These are phyloP conservation scores for Tuber microsphaerosporum DNA, from an alignment of 495 filamentous ascomycete genomes.

Conservation along the genomic window DNA sequence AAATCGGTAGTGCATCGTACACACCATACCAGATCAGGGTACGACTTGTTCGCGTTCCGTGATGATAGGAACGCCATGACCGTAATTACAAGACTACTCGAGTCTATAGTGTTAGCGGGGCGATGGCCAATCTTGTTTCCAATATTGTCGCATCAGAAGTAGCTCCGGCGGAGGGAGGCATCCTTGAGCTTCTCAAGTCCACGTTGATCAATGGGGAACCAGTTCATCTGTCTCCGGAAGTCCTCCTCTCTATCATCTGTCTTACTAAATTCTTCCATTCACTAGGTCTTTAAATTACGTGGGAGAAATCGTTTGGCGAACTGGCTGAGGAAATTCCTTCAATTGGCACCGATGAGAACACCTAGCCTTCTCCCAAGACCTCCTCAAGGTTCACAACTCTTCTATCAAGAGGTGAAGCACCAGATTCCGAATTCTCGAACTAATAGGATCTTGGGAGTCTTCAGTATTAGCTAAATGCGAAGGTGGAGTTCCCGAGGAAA, in stretches of 20 bases:
- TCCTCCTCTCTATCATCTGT: slow-evolving; percentile 51
- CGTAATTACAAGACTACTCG: slow-evolving; percentile 40
- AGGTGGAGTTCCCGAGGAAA: slow-evolving; percentile 48
- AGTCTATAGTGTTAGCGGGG: slow-evolving; percentile 33
- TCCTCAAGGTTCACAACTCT: slow-evolving; percentile 46
- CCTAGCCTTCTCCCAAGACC: slow-evolving; percentile 52
- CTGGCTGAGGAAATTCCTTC: slow-evolving; percentile 53
- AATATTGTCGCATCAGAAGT: slow-evolving; percentile 49
- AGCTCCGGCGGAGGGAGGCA: slow-evolving; percentile 35
- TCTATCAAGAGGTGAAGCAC: slow-evolving; percentile 45
- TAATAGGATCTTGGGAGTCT: slow-evolving; percentile 60
- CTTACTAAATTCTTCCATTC: slow-evolving; percentile 47
- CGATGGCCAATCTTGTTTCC: slow-evolving; percentile 41
- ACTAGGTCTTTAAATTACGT: slow-evolving; percentile 45
- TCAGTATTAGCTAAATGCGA: slow-evolving; percentile 60
- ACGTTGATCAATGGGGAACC: slow-evolving; percentile 51
- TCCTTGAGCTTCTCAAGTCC: slow-evolving; percentile 46
- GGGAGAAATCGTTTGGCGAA: slow-evolving; percentile 47
- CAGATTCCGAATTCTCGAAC: slow-evolving; percentile 47
- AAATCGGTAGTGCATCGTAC: too few relatives aligned
- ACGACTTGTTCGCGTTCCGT: slow-evolving; percentile 44
- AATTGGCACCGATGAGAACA: slow-evolving; percentile 56
- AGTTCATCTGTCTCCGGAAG: slow-evolving; percentile 52
- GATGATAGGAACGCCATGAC: slow-evolving; percentile 41
- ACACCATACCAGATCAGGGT: slow-evolving; percentile 41